Conservation (phyloP, 202 grass and related monocot genomes). For the Dendrocalamus latiflorus region DNA sequence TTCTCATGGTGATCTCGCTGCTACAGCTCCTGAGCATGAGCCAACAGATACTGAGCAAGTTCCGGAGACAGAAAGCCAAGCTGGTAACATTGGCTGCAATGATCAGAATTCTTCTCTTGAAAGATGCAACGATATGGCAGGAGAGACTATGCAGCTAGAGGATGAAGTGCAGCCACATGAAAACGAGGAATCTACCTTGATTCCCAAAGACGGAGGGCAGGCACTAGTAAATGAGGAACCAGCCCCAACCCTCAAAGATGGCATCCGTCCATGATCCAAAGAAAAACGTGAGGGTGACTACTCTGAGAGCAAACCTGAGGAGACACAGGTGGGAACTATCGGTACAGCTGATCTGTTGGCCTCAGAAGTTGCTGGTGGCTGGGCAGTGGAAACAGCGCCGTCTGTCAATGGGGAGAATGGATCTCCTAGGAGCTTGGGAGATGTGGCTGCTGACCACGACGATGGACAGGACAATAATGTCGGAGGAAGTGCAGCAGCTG, state of each 20-base stretch:
- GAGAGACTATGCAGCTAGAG: slow-evolving; percentile 69
- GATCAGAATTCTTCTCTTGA: slow-evolving; percentile 34
- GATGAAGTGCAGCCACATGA: slow-evolving; percentile 47
- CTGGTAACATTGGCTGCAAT: slow-evolving; percentile 36
- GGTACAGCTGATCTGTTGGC: slow-evolving; percentile 75
- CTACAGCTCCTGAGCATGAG: slow-evolving; percentile 42
- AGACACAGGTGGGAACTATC: slow-evolving; percentile 46
- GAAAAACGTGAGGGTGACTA: slow-evolving; percentile 45
- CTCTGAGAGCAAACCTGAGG: slow-evolving; percentile 45
- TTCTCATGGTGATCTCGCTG: slow-evolving; percentile 31
- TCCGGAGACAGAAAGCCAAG: slow-evolving; percentile 64
- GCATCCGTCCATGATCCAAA: slow-evolving; percentile 26
- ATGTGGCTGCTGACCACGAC: slow-evolving; percentile 11
- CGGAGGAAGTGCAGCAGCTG: slow-evolving; percentile 15
- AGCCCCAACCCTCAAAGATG: slow-evolving; percentile 26
- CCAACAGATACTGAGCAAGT: slow-evolving; percentile 64
- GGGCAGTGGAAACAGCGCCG: slow-evolving; percentile 69
- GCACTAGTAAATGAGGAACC: slow-evolving; percentile 11
- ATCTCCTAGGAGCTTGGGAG: slow-evolving; percentile 49
- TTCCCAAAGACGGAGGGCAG: slow-evolving; percentile 22
- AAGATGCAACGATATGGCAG: slow-evolving; percentile 55
- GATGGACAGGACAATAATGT: slow-evolving; percentile 3
- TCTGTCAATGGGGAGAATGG: slow-evolving; percentile 69
- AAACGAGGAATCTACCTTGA: slow-evolving; percentile 27
- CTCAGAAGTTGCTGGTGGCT: slow-evolving; percentile 84